phyloP scores from a whole-genome alignment of 768 basidiomycete species.

The Lactarius evosmus region DNA sequence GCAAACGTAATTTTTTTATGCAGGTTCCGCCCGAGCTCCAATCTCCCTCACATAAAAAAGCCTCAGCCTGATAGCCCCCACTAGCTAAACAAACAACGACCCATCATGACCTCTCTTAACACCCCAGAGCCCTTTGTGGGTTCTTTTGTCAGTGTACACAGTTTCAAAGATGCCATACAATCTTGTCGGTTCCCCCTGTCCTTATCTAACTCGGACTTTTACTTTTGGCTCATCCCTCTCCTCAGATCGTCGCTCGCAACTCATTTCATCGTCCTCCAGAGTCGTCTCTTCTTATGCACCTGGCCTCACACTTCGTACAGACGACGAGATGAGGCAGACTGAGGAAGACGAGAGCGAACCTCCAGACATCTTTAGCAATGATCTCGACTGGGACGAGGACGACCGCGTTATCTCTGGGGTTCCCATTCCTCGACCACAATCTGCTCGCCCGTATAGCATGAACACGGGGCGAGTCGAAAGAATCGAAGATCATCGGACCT shows the following conservation, averaged over 20 bases:
- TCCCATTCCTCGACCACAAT: conserved; percentile 4
- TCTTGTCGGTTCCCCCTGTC: conserved; percentile 12
- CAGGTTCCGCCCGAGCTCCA: conserved; percentile 21
- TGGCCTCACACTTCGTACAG: not conserved
- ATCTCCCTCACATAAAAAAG: not conserved
- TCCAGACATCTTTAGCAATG: not conserved
- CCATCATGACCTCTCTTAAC: conserved; percentile 11
- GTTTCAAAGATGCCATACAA: conserved; percentile 25
- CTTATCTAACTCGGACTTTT: not conserved
- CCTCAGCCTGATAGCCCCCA: not conserved
- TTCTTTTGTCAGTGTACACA: conserved; percentile 21
- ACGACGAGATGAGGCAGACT: conserved; percentile 4
- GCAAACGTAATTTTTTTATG: conserved; percentile 8
- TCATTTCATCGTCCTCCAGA: conserved; percentile 11
- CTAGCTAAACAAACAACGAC: conserved; percentile 8
- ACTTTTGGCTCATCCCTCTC: not conserved
- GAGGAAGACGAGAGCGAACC: conserved; percentile 18
- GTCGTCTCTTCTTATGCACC: conserved; percentile 10
- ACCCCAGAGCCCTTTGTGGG: conserved; percentile 13
- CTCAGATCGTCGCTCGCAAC: conserved; percentile 27
- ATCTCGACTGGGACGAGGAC: conserved; percentile 16
- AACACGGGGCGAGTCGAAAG: conserved; percentile 1
- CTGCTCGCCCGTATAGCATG: not conserved
- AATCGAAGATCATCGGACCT: not conserved
- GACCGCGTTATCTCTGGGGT: not conserved